Base-by-base conservation (phyloP, 1,139 yeast genomes). In the Scheffersomyces segobiensis region DNA sequence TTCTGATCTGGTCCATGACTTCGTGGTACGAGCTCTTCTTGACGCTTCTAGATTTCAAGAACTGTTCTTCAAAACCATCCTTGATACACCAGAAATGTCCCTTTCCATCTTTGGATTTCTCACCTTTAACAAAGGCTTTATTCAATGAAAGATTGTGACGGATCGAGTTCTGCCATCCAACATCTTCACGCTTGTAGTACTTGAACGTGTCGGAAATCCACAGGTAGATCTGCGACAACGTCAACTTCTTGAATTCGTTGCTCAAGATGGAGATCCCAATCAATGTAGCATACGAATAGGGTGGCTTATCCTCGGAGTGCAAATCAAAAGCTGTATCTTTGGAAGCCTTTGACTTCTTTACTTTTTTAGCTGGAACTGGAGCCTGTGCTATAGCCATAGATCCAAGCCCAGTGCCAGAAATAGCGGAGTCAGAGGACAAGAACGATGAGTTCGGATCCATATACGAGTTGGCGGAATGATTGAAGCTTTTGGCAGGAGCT, bases 21-120 rank as follows among this genome's bases (percentile, higher is more conserved):
- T 79, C 83, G 57, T 79, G 81, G 65, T 77, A 78, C 55, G 80
- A 77, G 60, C 76, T 71, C 65, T 79, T 82, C 65, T 80, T 83
- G 51, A 77, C 79, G 56, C 79, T 73, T 67, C 87, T 83, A 6
- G 85, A 86, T 69, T 87, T 90, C 67, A 91, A 81, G 68, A 95
- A 95, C 71, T 89, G 92, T 63, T 86, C 86, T 72, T 93, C 98
- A 68, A 82, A 86, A 3, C 97, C 97, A 22, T 85, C 80, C 62
- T 89, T 93, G 57, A 95, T 91, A 66, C 91, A 87, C 99, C 99
- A 96, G 73, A 89, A 95, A 75, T 93, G 97, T 46, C 99, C 99
- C 76, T 95, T 95, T 6, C 98, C 98, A 72, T 91, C 97, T 66
- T 91, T 89, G 18, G 97, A 93, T 70, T 95, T 89, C 64, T 91